Base-by-base conservation (phyloP, 1,284 basidiomycete genomes). In the Termitomyces sp. region DNA sequence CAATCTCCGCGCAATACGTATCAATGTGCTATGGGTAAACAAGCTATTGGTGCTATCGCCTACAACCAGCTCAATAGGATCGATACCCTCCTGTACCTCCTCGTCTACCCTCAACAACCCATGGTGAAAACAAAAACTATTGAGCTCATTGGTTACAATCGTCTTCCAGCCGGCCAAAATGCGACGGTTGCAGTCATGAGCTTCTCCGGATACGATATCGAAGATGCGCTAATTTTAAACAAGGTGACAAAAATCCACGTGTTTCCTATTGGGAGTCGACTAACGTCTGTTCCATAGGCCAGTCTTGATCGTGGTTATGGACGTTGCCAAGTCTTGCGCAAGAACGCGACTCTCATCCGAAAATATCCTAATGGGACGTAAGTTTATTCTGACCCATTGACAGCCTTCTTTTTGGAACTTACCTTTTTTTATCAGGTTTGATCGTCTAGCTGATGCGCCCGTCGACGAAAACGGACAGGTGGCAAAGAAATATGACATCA, bases 71-170 rank as follows among this genome's bases (percentile, higher is more conserved):
- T 98, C 59, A 93, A 96, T 69, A 84, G 97, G 44, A 99, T 99
- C 69, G 97, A 99, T 71, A 99, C 97, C 0, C 80, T 99, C n/a
- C 80, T 99, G 24, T 99, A 99, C 73, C 82, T 99, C 51, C 92
- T 94, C 60, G 94, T 98, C n/a, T 99, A 99, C 65, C 97, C 97
- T 10, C 97, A 99, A 67, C 92, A 98, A 67, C 98, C 97, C 0
- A 98, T 99, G 95, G 96, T 98, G 59, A 98, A 98, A 74, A 98
- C 97, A 6, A 95, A 96, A 70, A 96, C 95, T 1, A 98, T 99
- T 61, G 97, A 99, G 69, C 73, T 99, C 52, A 84, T 98, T 54
- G 96, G 95, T 0, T 99, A 99, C 69, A 95, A 99, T 73, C 88
- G 89, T 61, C 81, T 99, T 6, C 97, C 97, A 0, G 97, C 97